Conservation (phyloP, 805 yeast species). For the Hagleromyces aurorensis region DNA sequence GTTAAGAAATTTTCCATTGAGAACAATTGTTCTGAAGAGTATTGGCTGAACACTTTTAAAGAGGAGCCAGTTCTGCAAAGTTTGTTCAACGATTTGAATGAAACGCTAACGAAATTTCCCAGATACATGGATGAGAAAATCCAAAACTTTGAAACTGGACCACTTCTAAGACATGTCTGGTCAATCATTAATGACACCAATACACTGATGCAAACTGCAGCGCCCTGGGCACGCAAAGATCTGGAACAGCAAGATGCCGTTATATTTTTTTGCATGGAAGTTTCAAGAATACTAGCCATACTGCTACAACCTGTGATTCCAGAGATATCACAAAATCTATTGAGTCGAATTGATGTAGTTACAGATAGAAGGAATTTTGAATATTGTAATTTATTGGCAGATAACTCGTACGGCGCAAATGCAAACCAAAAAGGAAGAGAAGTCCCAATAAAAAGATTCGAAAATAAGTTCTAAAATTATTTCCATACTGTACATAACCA, state of each 20-base stretch:
- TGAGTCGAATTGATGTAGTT: slow-evolving; percentile 56
- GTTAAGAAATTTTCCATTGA: slow-evolving; percentile 14
- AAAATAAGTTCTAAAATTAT: slow-evolving; percentile 1
- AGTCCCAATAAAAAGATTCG: slow-evolving; percentile 36
- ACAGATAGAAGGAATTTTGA: slow-evolving; percentile 35
- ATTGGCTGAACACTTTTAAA: slow-evolving; percentile 2
- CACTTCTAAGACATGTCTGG: slow-evolving; percentile 56
- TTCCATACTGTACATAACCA: too few species aligned
- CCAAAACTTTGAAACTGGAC: slow-evolving; percentile 42
- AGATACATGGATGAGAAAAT: slow-evolving; percentile 38
- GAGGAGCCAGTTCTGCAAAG: slow-evolving; percentile 9
- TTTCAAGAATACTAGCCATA: slow-evolving; percentile 58
- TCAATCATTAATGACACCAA: slow-evolving; percentile 51
- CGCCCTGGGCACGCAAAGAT: slow-evolving; percentile 62
- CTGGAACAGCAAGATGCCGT: slow-evolving; percentile 41
- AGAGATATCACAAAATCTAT: slow-evolving; percentile 41
- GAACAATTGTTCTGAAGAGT: slow-evolving; percentile 11
- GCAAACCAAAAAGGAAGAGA: slow-evolving; percentile 45
- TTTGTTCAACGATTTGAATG: slow-evolving; percentile 25
- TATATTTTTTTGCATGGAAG: slow-evolving; percentile 62
- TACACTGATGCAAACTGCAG: slow-evolving; percentile 53
- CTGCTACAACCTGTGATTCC: slow-evolving; percentile 72
- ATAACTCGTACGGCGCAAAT: slow-evolving; percentile 49
- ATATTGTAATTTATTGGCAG: slow-evolving; percentile 48
- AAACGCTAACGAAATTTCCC: slow-evolving; percentile 32